Conservation (phyloP, 2,329 filamentous ascomycete species). For the Fonsecaea multimorphosa region DNA sequence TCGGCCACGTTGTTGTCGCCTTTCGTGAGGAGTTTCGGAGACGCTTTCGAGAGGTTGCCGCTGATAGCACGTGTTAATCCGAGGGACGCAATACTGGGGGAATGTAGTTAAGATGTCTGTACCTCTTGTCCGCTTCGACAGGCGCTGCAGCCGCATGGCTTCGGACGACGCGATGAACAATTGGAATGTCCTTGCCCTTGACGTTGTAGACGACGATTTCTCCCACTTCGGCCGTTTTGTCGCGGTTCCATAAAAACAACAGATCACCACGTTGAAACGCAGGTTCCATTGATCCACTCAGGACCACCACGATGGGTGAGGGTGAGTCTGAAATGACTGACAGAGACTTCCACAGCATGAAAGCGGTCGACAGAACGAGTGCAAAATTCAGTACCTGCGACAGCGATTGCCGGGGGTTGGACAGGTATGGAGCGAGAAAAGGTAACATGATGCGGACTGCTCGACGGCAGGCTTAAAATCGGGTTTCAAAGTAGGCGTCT, state of each 20-base stretch:
- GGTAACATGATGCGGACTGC: conserved; percentile 66
- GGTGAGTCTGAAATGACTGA: conserved; percentile 77
- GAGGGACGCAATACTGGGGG: neutral
- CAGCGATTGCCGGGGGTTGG: conserved; percentile 79
- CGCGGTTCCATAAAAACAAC: conserved; percentile 68
- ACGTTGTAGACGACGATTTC: conserved; percentile 85
- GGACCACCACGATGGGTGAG: conserved; percentile 70
- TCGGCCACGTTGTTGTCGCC: conserved; percentile 96
- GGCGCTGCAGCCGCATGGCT: conserved; percentile 56
- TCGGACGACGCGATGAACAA: conserved; percentile 90
- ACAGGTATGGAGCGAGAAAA: conserved; percentile 61
- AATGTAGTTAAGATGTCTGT: conserved; percentile 25
- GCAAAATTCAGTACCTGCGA: conserved; percentile 88
- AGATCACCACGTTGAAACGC: conserved; percentile 70
- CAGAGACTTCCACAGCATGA: conserved; percentile 95
- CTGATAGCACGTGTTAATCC: conserved; percentile 13
- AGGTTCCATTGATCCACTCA: conserved; percentile 72
- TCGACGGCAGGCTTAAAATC: neutral
- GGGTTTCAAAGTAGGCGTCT: neutral
- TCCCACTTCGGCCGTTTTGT: conserved; percentile 68
- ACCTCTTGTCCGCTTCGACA: conserved; percentile 46
- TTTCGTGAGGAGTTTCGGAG: conserved; percentile 80
- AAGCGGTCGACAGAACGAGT: conserved; percentile 85
- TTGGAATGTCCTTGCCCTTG: conserved; percentile 92
- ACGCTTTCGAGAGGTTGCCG: conserved; percentile 22